A percentile compares a stretch with the other conserved stretches of the same genome.
These are phyloP conservation scores for Thinopyrum obtusiflorum DNA, from an alignment of 202 grass and related monocot species.

Conservation along the genomic window DNA sequence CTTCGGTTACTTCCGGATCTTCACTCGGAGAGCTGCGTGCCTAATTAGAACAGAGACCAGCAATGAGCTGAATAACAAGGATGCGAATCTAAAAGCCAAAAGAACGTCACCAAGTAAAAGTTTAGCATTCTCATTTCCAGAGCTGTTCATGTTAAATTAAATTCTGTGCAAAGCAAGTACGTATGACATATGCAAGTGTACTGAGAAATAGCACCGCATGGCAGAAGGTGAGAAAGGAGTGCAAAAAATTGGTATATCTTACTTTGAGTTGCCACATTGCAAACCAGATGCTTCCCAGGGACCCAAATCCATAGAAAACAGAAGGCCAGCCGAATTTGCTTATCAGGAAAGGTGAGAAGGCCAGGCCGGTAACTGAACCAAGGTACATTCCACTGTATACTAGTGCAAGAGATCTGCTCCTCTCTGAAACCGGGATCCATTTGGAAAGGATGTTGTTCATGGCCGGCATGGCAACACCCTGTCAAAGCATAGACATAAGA, in stretches of 20 bases:
- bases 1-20: slow-evolving; percentile 66
- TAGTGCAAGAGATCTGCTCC: slow-evolving; percentile 91
- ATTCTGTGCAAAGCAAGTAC: not conserved
- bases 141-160: slow-evolving; percentile 2
- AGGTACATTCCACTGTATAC: slow-evolving; percentile 99
- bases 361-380: slow-evolving; percentile 89
- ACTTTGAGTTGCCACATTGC: slow-evolving; percentile 79
- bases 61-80: slow-evolving; percentile 1
- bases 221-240: not conserved
- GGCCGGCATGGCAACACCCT: slow-evolving; percentile 97
- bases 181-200: not conserved
- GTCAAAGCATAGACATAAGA: slow-evolving; percentile 28
- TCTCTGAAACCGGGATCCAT: slow-evolving; percentile 95
- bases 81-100: not conserved
- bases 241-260: slow-evolving; percentile 6
- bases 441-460: slow-evolving; percentile 99
- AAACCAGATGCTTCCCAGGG: slow-evolving; percentile 90
- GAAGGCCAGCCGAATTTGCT: slow-evolving; percentile 95
- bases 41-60: slow-evolving; percentile 43
- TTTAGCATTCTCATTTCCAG: not conserved
- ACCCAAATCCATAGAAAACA: slow-evolving; percentile 94
- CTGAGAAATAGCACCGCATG: not conserved
- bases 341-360: slow-evolving; percentile 84
- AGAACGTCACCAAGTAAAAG: not conserved
- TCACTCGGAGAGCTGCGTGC: slow-evolving; percentile 78